A percentile compares a stretch with the other conserved stretches of the same genome.
Conservation (phyloP, 140 eudicot species). For the Senecio squalidus region DNA sequence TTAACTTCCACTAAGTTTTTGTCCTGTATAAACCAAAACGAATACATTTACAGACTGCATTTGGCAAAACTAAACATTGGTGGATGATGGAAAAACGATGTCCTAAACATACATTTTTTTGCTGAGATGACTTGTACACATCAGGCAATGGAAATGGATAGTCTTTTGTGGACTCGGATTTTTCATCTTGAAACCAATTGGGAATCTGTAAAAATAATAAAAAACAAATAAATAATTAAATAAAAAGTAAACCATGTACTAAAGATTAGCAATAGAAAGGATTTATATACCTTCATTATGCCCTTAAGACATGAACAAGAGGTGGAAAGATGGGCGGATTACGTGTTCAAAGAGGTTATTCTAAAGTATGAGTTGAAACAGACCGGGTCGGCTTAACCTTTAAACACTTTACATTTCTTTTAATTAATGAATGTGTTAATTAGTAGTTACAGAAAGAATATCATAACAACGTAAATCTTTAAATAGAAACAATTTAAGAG, state of each 20-base stretch:
- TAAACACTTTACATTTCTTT: no score
- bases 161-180: constrained; percentile 58
- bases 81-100: not conserved
- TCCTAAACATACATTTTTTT: constrained; percentile 53
- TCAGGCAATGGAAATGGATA: constrained; percentile 96
- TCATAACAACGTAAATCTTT: no score
- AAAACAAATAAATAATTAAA: no score
- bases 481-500: no score
- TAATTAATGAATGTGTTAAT: no score
- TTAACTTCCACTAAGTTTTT: constrained; percentile 74
- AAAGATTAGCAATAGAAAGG: not conserved
- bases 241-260: not conserved
- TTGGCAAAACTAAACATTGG: not conserved
- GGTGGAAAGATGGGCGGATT: no score
- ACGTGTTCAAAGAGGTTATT: no score
- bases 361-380: no score
- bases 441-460: no score
- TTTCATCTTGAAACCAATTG: constrained; percentile 73
- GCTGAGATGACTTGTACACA: constrained; percentile 68
- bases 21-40: constrained; percentile 34
- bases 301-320: no score
- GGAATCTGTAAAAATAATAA: constrained; percentile 56
- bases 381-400: no score
- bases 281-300: no score
- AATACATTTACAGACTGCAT: not conserved